Evolutionary conservation across 2,329 filamentous ascomycete species (phyloP).

Genomic region (Cladosporium sp.): DNA sequence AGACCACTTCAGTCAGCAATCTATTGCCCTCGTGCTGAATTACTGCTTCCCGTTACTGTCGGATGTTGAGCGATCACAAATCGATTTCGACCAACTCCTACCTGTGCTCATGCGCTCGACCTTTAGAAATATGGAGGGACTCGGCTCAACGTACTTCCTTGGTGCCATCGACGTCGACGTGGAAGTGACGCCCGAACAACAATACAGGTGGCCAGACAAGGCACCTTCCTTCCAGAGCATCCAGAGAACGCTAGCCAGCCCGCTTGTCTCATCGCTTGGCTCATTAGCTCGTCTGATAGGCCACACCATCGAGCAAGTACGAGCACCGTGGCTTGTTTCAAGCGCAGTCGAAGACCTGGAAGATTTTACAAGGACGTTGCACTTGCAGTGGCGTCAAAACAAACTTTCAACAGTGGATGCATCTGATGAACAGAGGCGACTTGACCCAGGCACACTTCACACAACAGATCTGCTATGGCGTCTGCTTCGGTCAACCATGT

Average conservation of each 20-base stretch:
- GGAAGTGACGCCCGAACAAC: conserved; percentile 50
- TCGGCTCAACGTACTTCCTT: conserved; percentile 75
- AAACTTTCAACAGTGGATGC: conserved; percentile 72
- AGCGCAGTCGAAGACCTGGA: conserved; percentile 64
- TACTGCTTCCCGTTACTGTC: conserved; percentile 74
- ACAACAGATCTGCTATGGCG: conserved; percentile 72
- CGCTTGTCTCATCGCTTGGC: conserved; percentile 66
- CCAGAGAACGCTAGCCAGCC: conserved; percentile 59
- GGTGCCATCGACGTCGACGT: conserved; percentile 68
- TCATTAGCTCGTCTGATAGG: conserved; percentile 65
- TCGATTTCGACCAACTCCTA: conserved; percentile 69
- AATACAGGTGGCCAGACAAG: conserved; percentile 63
- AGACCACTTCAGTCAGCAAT: conserved; percentile 49
- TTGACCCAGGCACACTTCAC: conserved; percentile 65
- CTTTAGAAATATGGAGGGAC: conserved; percentile 69
- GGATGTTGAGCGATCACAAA: conserved; percentile 55
- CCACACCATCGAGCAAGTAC: conserved; percentile 61
- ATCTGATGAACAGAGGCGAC: conserved; percentile 61
- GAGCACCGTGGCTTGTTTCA: conserved; percentile 50
- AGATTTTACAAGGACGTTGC: conserved; percentile 64
- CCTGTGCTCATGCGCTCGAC: conserved; percentile 68
- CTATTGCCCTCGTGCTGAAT: conserved; percentile 69
- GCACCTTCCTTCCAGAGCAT: conserved; percentile 63
- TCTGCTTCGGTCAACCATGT: conserved; percentile 72
- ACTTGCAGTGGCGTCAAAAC: conserved; percentile 72